A percentile compares a stretch with the other conserved stretches of the same genome.
These are phyloP conservation scores for Suillus cothurnatus DNA, from an alignment of 768 basidiomycete genomes.

Conservation along the genomic window DNA sequence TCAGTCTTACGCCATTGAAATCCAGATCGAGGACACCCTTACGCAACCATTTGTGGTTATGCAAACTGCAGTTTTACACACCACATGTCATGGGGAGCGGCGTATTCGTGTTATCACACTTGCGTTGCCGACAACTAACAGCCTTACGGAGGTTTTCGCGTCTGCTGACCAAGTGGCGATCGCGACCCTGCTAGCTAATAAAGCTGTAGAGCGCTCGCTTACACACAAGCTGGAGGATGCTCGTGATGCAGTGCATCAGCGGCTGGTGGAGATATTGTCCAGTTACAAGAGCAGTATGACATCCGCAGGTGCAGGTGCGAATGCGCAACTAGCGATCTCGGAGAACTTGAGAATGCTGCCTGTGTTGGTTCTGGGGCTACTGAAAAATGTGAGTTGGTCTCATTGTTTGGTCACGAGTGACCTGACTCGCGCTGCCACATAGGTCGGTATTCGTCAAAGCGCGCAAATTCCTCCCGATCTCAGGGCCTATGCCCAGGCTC, in stretches of 20 bases:
- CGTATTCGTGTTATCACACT: conserved; percentile 90
- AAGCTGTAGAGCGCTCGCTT: conserved; percentile 88
- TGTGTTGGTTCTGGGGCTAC: conserved; percentile 81
- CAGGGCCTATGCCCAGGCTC: conserved; percentile 90
- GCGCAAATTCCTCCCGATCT: conserved; percentile 97
- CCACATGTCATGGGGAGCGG: conserved; percentile 90
- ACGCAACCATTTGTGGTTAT: conserved; percentile 90
- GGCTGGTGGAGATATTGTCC: conserved; percentile 79
- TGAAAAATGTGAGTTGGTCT: conserved; percentile 79
- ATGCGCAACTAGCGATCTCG: conserved; percentile 88
- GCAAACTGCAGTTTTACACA: conserved; percentile 94
- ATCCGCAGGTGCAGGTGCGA: conserved; percentile 88
- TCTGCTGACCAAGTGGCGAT: conserved; percentile 90
- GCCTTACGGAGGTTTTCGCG: conserved; percentile 85
- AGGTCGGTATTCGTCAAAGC: conserved; percentile 96
- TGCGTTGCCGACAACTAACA: conserved; percentile 86
- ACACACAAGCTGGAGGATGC: conserved; percentile 89
- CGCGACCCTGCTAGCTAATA: conserved; percentile 83
- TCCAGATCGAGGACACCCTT: conserved; percentile 94
- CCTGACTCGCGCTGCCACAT: conserved; percentile 7
- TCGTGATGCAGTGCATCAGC: conserved; percentile 81
- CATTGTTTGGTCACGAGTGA: conserved; percentile 5
- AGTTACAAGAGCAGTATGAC: conserved; percentile 98
- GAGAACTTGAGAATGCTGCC: conserved; percentile 97
- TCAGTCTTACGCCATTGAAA: conserved; percentile 93